Conservation (phyloP, 257 asterid species). For the Mitragyna speciosa region DNA sequence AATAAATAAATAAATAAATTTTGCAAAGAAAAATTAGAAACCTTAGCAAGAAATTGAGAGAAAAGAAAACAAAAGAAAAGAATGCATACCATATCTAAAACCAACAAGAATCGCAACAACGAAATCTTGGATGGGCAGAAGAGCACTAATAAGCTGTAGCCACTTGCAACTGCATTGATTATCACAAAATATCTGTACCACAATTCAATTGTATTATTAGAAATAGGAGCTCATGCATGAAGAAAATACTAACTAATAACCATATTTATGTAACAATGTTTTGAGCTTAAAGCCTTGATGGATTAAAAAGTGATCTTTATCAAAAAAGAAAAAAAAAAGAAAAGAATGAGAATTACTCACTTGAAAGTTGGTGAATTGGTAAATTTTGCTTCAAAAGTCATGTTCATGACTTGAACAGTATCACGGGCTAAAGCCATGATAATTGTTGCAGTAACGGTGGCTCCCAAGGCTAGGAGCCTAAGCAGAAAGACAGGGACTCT, state of each 20-base stretch:
- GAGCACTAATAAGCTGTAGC: constrained; percentile 54
- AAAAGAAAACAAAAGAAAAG: not conserved
- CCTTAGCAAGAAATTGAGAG: no score
- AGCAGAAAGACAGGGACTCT: constrained; percentile 51
- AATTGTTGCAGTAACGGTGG: constrained; percentile 48
- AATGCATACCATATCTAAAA: constrained; percentile 55
- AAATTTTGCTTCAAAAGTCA: constrained; percentile 72
- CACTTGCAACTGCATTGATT: constrained; percentile 64
- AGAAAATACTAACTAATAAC: not conserved
- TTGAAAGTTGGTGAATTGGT: constrained; percentile 67
- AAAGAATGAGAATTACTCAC: constrained; percentile 31
- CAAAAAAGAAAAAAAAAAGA: no score
- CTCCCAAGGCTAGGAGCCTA: constrained; percentile 74
- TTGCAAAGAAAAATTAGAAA: not conserved
- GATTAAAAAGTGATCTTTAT: no score
- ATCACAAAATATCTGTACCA: constrained; percentile 61
- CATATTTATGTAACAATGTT: no score
- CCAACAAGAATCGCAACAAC: constrained; percentile 48
- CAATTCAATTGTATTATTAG: not conserved
- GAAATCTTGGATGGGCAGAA: constrained; percentile 51
- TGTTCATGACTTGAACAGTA: constrained; percentile 50
- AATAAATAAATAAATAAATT: not conserved
- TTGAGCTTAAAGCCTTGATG: no score
- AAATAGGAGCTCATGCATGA: not conserved
- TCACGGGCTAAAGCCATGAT: constrained; percentile 70